Base-by-base conservation (phyloP, 495 filamentous ascomycete genomes). In the Daldinia decipiens region DNA sequence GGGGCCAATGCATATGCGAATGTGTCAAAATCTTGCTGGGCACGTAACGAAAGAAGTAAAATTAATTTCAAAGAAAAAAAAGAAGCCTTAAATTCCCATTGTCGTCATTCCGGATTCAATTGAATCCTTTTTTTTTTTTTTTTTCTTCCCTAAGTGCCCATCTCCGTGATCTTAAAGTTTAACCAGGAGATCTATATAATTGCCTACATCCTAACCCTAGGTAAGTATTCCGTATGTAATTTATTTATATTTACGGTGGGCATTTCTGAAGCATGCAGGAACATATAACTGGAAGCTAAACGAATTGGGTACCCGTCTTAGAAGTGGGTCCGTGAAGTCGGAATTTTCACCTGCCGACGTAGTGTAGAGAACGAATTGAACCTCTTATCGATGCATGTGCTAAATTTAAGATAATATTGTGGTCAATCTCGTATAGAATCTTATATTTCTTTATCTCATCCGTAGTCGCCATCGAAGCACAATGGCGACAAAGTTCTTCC, bases 401-500 rank as follows among this genome's bases (percentile, higher is more conserved):
- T 59, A 17, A 64, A 72, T 71, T 67, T 38, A 31, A 62, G 26
- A 51, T 50, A 55, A 45, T 51, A 31, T 64, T 69, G 27, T 59
- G n/a, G 12, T 40, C 29, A 32, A 9, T 38, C 17, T 62, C 36
- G 11, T 36, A 38, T 8, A 53, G 24, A 53, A 43, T 34, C n/a
- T 24, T 39, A 15, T 29, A n/a, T 27, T 12, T 52, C 24, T 31
- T 17, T 29, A 47, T 47, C 9, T 47, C 19, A 53, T 17, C 17
- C 21, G n/a, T 45, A 56, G 61, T 50, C 54, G 63, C 62, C 45
- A 59, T 67, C 31, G 36, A 63, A 57, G 59, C 38, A 73, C 40
- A 61, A 69, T 58, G 62, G 65, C 62, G 51, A 43, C 71, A 11
- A 72, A 68, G 39, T 61, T 70, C 24, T 80, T 79, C 61, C 72